Evolutionary conservation across 1,139 yeast species (phyloP).

Genomic region (Candida gigantensis): DNA sequence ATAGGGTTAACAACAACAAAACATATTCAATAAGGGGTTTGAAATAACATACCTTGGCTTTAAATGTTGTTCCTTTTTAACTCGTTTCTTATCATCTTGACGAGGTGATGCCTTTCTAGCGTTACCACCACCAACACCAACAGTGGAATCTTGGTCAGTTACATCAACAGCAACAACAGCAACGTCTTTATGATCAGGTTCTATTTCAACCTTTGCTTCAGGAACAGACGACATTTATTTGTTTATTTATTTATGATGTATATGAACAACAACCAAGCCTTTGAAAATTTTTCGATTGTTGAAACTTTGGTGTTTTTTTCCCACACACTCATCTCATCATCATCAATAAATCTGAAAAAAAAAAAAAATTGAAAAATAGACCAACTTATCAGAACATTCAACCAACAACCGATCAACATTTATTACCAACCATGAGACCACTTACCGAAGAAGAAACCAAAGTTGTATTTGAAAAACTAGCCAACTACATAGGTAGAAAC

Average conservation of each 20-base stretch:
- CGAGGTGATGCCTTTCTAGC: slow-evolving; percentile 2
- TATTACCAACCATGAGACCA: slow-evolving; percentile 66
- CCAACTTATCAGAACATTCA: too few species aligned
- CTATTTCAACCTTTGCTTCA: too few species aligned
- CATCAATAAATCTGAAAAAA: too few species aligned
- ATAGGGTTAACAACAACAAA: not conserved
- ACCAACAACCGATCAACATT: not conserved
- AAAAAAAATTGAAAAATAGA: not conserved
- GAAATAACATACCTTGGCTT: slow-evolving; percentile 39
- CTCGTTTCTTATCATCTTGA: slow-evolving; percentile 6
- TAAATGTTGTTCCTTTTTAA: slow-evolving; percentile 2
- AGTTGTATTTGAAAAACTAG: slow-evolving; percentile 92
- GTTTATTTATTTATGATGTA: too few species aligned
- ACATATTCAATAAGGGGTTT: not conserved
- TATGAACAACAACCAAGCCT: too few species aligned
- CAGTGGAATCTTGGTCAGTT: too few species aligned
- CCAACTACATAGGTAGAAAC: slow-evolving; percentile 94
- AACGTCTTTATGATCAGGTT: too few species aligned
- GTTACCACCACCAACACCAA: too few species aligned
- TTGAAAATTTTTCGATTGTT: too few species aligned
- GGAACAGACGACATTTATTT: too few species aligned
- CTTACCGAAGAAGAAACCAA: slow-evolving; percentile 96
- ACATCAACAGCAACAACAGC: too few species aligned
- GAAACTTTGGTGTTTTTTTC: too few species aligned
- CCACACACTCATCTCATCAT: slow-evolving; percentile 6